Conservation (phyloP, 495 filamentous ascomycete genomes). For the Cercophora newfieldiana region DNA sequence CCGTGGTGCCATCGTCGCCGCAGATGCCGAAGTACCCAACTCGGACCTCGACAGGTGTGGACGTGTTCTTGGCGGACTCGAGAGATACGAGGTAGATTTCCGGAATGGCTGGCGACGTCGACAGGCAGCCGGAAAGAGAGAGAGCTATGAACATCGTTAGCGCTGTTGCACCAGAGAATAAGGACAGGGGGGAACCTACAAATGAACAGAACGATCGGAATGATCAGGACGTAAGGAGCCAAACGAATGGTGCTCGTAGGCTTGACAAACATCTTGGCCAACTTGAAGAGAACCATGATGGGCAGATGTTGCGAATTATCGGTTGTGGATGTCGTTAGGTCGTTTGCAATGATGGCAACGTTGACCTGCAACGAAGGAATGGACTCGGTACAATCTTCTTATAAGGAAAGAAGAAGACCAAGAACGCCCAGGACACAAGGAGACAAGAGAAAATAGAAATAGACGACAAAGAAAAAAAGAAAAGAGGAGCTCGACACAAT, state of each 20-base stretch:
- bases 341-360: slow-evolving; percentile 2
- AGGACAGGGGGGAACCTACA: slow-evolving; percentile 9
- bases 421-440: slow-evolving; percentile 8
- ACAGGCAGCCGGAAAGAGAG: slow-evolving; percentile 34
- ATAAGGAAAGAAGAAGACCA: background rate
- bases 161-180: background rate
- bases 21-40: slow-evolving; percentile 42
- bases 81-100: slow-evolving; percentile 34
- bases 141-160: slow-evolving; percentile 25
- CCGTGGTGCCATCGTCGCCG: slow-evolving; percentile 25
- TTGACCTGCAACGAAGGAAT: slow-evolving; percentile 26
- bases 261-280: slow-evolving; percentile 21
- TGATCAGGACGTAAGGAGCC: slow-evolving; percentile 26
- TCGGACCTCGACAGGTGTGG: slow-evolving; percentile 23
- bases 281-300: slow-evolving; percentile 19
- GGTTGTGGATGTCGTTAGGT: background rate
- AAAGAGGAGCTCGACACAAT: slow-evolving; percentile 9
- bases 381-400: background rate
- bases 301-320: background rate
- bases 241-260: slow-evolving; percentile 22
- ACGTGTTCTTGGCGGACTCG: slow-evolving; percentile 23
- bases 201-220: slow-evolving; percentile 32
- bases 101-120: slow-evolving; percentile 32
- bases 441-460: slow-evolving; percentile 4
- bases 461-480: slow-evolving; percentile 8